A percentile compares a stretch with the other conserved stretches of the same genome.
Evolutionary conservation across 257 asterid species (phyloP).

Genomic region (Solanum ossicruentum): DNA sequence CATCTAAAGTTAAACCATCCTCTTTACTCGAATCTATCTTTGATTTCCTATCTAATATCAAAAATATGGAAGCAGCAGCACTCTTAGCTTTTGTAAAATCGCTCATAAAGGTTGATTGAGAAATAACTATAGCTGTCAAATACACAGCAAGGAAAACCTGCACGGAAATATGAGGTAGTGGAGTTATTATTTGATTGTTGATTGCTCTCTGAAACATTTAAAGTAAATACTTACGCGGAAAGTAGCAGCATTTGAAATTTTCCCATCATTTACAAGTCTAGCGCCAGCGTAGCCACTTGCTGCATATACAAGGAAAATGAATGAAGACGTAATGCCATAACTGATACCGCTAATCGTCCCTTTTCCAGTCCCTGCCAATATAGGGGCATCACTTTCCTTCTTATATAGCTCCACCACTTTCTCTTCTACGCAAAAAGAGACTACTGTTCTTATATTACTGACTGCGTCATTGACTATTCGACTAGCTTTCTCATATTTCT

Average conservation of each 20-base stretch:
- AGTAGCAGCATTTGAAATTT: constrained; percentile 23
- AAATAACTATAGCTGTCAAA: constrained; percentile 38
- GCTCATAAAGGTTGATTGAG: constrained; percentile 49
- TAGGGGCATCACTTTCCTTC: constrained; percentile 22
- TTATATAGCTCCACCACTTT: constrained; percentile 40
- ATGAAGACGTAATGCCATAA: constrained; percentile 22
- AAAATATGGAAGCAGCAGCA: constrained; percentile 44
- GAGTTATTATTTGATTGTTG: neutral
- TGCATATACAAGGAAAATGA: constrained; percentile 38
- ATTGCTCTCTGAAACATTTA: neutral
- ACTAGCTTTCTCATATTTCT: constrained; percentile 64
- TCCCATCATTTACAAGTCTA: constrained; percentile 34
- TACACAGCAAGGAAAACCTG: constrained; percentile 55
- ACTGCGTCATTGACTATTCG: constrained; percentile 60
- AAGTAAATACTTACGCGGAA: constrained; percentile 27
- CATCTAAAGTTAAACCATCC: constrained; percentile 29
- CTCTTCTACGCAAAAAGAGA: constrained; percentile 55
- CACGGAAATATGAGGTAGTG: neutral
- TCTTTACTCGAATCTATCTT: constrained; percentile 45
- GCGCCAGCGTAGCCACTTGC: constrained; percentile 53
- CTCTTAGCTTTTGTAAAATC: constrained; percentile 48
- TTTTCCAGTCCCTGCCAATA: constrained; percentile 23
- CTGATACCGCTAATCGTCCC: constrained; percentile 48
- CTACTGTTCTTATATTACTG: constrained; percentile 58
- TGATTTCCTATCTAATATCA: constrained; percentile 43